Conservation (phyloP, 1,284 basidiomycete species). For the Trichosporon asahii region DNA sequence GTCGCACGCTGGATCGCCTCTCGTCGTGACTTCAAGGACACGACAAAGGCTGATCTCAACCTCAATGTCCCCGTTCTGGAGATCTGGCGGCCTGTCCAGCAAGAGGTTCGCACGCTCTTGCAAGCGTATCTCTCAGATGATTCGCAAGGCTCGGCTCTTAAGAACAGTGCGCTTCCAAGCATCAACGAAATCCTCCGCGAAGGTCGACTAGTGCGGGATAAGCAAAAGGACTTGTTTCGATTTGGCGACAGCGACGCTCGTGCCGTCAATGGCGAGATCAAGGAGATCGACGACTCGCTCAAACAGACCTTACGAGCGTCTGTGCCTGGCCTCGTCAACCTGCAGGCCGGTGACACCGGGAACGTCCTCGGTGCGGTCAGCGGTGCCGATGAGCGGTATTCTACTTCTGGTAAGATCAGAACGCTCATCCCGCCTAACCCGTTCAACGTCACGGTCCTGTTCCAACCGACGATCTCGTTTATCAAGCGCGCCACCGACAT, state of each 20-base stretch:
- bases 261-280: slow-evolving; percentile 64
- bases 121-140: slow-evolving; percentile 90
- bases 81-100: slow-evolving; percentile 87
- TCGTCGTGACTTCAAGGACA: slow-evolving; percentile 81
- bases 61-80: slow-evolving; percentile 72
- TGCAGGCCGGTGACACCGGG: slow-evolving; percentile 59
- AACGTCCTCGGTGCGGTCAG: slow-evolving; percentile 38
- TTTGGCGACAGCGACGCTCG: slow-evolving; percentile 84
- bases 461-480: slow-evolving; percentile 87
- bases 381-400: slow-evolving; percentile 62
- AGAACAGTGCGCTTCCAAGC: slow-evolving; percentile 81
- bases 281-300: slow-evolving; percentile 77
- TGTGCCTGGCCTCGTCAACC: slow-evolving; percentile 81
- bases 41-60: slow-evolving; percentile 65
- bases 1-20: slow-evolving; percentile 82
- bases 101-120: slow-evolving; percentile 83
- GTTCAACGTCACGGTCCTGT: slow-evolving; percentile 90
- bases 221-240: slow-evolving; percentile 73
- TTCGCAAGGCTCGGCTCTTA: slow-evolving; percentile 68
- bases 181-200: slow-evolving; percentile 93
- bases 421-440: slow-evolving; percentile 85
- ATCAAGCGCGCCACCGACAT: slow-evolving; percentile 66
- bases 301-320: slow-evolving; percentile 79
- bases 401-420: slow-evolving; percentile 70
- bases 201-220: slow-evolving; percentile 71